Conservation (phyloP, 2,329 filamentous ascomycete genomes). For the Calonectria crousiana region DNA sequence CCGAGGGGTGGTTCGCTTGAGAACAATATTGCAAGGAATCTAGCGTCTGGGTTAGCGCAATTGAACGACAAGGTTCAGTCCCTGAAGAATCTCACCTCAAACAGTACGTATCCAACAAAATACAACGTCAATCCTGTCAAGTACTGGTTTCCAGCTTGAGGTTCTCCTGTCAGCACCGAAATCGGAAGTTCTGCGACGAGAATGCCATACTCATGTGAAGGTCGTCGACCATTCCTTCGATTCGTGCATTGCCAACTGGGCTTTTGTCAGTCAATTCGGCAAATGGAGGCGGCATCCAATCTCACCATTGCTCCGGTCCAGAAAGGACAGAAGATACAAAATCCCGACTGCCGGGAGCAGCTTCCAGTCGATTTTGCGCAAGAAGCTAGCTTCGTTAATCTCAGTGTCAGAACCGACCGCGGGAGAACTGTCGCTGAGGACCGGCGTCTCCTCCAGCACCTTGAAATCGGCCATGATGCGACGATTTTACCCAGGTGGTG, state of each 20-base stretch:
- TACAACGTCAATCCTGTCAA: conserved; percentile 75
- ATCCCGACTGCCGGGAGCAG: conserved; percentile 67
- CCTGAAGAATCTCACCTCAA: conserved; percentile 55
- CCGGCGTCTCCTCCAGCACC: conserved; percentile 15
- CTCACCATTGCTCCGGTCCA: conserved; percentile 70
- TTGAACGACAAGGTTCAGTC: accelerated
- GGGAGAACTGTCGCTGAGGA: conserved; percentile 36
- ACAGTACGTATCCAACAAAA: conserved; percentile 71
- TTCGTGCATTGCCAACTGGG: conserved; percentile 69
- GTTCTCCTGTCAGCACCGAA: neutral
- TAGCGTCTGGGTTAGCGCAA: conserved; percentile 35
- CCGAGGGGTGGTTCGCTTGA: conserved; percentile 70
- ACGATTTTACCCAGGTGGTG: neutral
- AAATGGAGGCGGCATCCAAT: conserved; percentile 27
- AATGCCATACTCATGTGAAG: conserved; percentile 62
- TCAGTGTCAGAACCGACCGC: conserved; percentile 15
- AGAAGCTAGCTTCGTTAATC: conserved; percentile 67
- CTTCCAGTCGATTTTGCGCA: conserved; percentile 67
- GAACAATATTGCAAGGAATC: conserved; percentile 72
- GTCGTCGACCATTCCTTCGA: conserved; percentile 66
- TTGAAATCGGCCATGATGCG: conserved; percentile 6
- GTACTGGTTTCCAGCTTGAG: conserved; percentile 69
- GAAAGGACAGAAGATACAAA: conserved; percentile 67
- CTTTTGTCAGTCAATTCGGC: conserved; percentile 30
- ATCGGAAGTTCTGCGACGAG: accelerated